Evolutionary conservation across 176 grass and related monocot genomes (phyloP), one percentile per base, ranked within the genome.

Genomic region (Cocos nucifera): DNA sequence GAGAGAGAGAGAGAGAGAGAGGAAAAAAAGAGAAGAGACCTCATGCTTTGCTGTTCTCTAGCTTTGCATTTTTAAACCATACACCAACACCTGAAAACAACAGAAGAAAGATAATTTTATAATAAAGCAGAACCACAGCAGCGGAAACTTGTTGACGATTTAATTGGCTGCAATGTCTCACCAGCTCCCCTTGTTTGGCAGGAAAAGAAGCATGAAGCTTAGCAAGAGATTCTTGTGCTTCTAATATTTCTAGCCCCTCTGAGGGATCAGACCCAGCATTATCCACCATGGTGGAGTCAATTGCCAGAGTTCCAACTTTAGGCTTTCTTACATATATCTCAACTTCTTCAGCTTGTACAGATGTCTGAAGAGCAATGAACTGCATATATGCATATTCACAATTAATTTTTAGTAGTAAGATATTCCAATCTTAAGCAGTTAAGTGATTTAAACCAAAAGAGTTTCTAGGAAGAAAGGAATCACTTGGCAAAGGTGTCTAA

Each of bases 361-460:
- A 83, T 66, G 79, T 70, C 39, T 77, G 77, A 69, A 35, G 64
- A 58, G 85, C 85, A 74, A 88, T 66, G 51, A 83, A 77, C 85
- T 88, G 65, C 72, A 64, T 67, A 39, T 5, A 15, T 16, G 19
- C 0, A 16, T 28, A 83, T 17, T 15, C 30, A 77, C 39, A 62
- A 24, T 14, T 71, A 44, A 12, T 12, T 44, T 44, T 44, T 14
- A 14, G 9, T 2, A 12, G 1, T 44, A 44, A 14, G 10, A 44
- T 44, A 9, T 44, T 44, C 0, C 0, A 9, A 44, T 12, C 3
- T 44, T 44, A 5, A 30, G 28, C 28, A 30, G 28, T 30, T 30
- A 51, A 58, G 16, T 3, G 15, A 55, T 9, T 9, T 53, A 56
- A 53, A 15, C 15, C 19, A 59, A 60, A 64, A 24, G 19, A 72